phyloP scores from a whole-genome alignment of 148 eudicot genomes.

The Fagopyrum esculentum region DNA sequence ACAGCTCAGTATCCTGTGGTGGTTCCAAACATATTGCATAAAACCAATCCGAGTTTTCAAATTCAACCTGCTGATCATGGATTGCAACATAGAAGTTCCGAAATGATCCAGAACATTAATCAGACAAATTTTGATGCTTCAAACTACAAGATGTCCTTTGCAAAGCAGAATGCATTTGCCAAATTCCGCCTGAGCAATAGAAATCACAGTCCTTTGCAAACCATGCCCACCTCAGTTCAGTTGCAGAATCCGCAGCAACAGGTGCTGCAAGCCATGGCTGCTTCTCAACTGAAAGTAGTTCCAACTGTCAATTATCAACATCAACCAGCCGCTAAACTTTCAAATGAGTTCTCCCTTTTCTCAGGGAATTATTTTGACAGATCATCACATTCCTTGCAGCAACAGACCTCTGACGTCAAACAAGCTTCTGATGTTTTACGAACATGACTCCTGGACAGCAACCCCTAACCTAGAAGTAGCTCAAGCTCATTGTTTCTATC shows the following conservation, averaged over 20 bases:
- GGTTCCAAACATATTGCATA: neutral
- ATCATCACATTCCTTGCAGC: neutral
- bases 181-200: neutral
- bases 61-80: constrained; percentile 1
- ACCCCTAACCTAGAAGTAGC: neutral
- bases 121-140: neutral
- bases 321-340: neutral
- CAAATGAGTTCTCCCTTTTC: constrained; percentile 2
- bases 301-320: constrained; percentile 1
- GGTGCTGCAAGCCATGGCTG: neutral
- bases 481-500: too few relatives aligned
- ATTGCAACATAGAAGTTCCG: constrained; percentile 6
- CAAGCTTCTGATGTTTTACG: too few relatives aligned
- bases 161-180: constrained; percentile 6
- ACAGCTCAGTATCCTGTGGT: neutral
- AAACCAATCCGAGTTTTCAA: neutral
- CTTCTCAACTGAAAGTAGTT: constrained; percentile 2
- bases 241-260: constrained; percentile 2
- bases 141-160: neutral
- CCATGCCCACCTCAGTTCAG: neutral
- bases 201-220: neutral
- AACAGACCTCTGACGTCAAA: neutral
- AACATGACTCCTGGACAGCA: neutral
- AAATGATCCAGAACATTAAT: neutral
- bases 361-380: neutral